Percentiles rank a stretch among this genome's conserved stretches.
phyloP scores from a whole-genome alignment of 768 basidiomycete genomes.

The Agrocybe praecox region DNA sequence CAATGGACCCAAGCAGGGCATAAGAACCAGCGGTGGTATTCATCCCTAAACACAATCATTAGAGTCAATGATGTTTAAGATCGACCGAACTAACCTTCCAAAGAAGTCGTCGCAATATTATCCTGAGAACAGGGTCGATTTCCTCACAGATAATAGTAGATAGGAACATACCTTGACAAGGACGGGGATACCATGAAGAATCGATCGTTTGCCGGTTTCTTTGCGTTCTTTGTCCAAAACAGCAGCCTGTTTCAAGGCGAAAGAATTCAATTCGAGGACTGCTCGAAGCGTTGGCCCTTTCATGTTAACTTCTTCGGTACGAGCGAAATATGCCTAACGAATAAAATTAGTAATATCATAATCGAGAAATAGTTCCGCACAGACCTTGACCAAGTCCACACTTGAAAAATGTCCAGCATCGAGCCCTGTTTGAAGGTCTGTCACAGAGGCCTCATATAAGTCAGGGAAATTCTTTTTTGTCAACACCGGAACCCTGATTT shows the following conservation, averaged over 20 bases:
- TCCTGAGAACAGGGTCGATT: slow-evolving; percentile 31
- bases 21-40: slow-evolving; percentile 51
- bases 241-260: slow-evolving; percentile 54
- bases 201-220: slow-evolving; percentile 42
- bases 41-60: too few relatives aligned
- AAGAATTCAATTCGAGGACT: slow-evolving; percentile 58
- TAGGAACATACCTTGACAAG: slow-evolving; percentile 43
- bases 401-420: slow-evolving; percentile 54
- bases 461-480: slow-evolving; percentile 37
- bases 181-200: slow-evolving; percentile 56
- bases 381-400: slow-evolving; percentile 63
- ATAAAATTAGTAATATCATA: background rate
- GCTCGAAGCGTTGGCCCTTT: slow-evolving; percentile 59
- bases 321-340: slow-evolving; percentile 62
- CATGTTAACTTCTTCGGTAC: slow-evolving; percentile 71
- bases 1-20: slow-evolving; percentile 41
- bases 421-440: slow-evolving; percentile 55
- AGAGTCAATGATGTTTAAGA: background rate
- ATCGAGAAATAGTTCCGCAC: background rate
- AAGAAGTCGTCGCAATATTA: slow-evolving; percentile 48
- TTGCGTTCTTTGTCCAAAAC: slow-evolving; percentile 48
- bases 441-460: slow-evolving; percentile 60
- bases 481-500: too few relatives aligned
- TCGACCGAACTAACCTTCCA: slow-evolving; percentile 33
- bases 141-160: background rate